These are phyloP conservation scores for Solanum raphanifolium DNA, from an alignment of 257 asterid species.

Conservation along the genomic window DNA sequence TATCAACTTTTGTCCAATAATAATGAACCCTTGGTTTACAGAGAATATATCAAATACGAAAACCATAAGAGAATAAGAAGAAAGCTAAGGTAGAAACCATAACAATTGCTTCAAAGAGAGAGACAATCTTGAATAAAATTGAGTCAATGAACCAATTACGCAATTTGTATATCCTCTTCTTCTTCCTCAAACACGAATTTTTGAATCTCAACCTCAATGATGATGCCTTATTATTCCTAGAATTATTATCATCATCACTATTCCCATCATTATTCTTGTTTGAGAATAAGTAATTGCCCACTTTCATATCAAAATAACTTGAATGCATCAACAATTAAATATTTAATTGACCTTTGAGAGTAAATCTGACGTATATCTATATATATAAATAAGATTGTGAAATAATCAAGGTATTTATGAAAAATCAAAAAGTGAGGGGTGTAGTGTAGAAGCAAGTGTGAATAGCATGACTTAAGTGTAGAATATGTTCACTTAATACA, in stretches of 20 bases:
- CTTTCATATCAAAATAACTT: conserved; percentile 28
- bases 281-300: conserved; percentile 25
- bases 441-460: too few species aligned
- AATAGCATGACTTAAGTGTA: neutral
- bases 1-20: neutral
- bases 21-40: neutral
- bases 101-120: too few species aligned
- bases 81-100: conserved; percentile 16
- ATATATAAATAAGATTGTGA: neutral
- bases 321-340: neutral
- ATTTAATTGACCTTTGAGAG: neutral
- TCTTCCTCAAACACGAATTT: too few species aligned
- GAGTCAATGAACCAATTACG: too few species aligned
- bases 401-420: neutral
- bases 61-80: conserved; percentile 72
- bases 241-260: neutral
- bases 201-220: conserved; percentile 33
- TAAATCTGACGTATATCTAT: neutral
- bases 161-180: too few species aligned
- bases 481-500: neutral
- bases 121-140: too few species aligned
- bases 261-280: conserved; percentile 15
- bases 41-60: conserved; percentile 34
- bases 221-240: neutral
- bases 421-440: neutral